Percentiles rank a stretch among this genome's conserved stretches.
phyloP scores from a whole-genome alignment of 2,329 filamentous ascomycete species.

The Rhynchosporium secalis region DNA sequence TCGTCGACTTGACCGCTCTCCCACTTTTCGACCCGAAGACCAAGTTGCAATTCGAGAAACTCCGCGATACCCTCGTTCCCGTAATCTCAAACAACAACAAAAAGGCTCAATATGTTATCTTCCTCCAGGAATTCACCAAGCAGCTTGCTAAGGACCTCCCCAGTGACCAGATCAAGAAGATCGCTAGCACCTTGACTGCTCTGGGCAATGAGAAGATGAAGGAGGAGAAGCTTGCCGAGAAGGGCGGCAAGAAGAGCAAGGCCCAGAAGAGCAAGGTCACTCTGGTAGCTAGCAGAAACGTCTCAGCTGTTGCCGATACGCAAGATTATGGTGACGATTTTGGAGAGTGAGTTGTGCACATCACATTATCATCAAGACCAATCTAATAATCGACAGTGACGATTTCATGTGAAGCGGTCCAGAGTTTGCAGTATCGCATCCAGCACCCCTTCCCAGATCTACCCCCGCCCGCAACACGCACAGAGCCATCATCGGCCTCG shows the following conservation, averaged over 20 bases:
- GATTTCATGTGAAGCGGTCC: slow-evolving; percentile 66
- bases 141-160: slow-evolving; percentile 82
- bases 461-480: slow-evolving; percentile 12
- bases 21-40: slow-evolving; percentile 86
- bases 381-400: slow-evolving; percentile 50
- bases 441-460: slow-evolving; percentile 10
- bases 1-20: slow-evolving; percentile 77
- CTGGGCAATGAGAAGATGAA: slow-evolving; percentile 97
- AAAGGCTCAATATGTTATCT: slow-evolving; percentile 87
- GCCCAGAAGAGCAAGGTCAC: slow-evolving; percentile 92
- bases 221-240: slow-evolving; percentile 93
- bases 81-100: slow-evolving; percentile 73
- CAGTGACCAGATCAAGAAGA: slow-evolving; percentile 95
- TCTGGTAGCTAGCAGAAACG: slow-evolving; percentile 64
- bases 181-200: slow-evolving; percentile 82
- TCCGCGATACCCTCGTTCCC: slow-evolving; percentile 77
- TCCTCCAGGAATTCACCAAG: slow-evolving; percentile 89
- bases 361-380: not conserved
- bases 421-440: slow-evolving; percentile 21
- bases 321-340: slow-evolving; percentile 79
- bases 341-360: slow-evolving; percentile 70
- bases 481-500: slow-evolving; percentile 14
- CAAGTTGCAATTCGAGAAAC: slow-evolving; percentile 79
- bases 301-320: slow-evolving; percentile 64
- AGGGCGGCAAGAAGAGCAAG: slow-evolving; percentile 95